These are phyloP conservation scores for Solanum etuberosum DNA, from an alignment of 257 asterid species.

Conservation along the genomic window DNA sequence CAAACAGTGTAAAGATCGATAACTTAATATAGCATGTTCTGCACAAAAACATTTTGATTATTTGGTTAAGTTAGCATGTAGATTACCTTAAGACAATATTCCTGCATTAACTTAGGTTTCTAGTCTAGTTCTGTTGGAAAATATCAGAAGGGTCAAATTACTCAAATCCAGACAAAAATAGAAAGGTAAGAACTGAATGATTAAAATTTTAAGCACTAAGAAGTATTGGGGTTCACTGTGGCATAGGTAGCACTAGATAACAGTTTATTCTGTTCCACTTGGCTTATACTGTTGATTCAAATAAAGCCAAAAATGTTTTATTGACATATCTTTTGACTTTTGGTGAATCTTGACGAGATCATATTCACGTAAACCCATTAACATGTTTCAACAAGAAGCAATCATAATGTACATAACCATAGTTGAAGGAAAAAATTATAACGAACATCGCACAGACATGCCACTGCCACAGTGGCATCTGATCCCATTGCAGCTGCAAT, in stretches of 20 bases:
- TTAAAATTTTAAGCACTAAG: conserved; percentile 31
- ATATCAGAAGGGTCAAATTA: conserved; percentile 33
- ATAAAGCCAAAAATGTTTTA: not conserved
- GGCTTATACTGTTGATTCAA: not conserved
- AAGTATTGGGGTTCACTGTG: not conserved
- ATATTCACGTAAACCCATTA: not conserved
- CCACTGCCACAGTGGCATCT: not conserved
- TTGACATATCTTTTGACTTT: not conserved
- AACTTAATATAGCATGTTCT: conserved; percentile 24
- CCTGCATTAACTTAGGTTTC: not conserved
- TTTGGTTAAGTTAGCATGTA: not conserved
- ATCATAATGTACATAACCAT: not conserved
- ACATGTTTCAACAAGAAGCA: not conserved
- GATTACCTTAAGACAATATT: not conserved
- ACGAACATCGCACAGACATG: not conserved
- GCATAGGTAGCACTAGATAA: not conserved
- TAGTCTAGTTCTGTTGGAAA: not conserved
- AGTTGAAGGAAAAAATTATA: not conserved
- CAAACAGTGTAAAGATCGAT: conserved; percentile 18
- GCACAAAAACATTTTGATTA: conserved; percentile 57
- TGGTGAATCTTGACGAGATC: not conserved
- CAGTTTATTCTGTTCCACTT: not conserved
- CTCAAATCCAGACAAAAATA: conserved; percentile 60
- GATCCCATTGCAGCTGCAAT: not conserved
- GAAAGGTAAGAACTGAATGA: conserved; percentile 25